Evolutionary conservation across 1,139 yeast species (phyloP).

Genomic region (Nakaseomyces uthaithaninus): DNA sequence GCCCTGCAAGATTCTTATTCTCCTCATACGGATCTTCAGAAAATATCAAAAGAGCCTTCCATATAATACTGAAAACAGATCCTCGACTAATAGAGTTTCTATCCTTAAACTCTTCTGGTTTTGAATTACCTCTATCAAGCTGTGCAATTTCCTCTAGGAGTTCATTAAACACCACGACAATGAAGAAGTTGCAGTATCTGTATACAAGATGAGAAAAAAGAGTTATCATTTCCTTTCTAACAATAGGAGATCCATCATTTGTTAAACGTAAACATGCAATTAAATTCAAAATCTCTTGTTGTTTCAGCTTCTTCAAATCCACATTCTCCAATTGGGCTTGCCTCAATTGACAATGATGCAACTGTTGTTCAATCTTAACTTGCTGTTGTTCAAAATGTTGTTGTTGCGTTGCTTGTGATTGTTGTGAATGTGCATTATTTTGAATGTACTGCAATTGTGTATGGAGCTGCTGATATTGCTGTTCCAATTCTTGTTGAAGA

Average conservation of each 20-base stretch:
- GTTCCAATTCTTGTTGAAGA: conserved; percentile 30
- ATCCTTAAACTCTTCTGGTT: conserved; percentile 22
- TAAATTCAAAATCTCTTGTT: conserved; percentile 39
- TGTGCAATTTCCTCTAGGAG: conserved; percentile 71
- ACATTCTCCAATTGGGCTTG: conserved; percentile 26
- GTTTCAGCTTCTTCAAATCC: conserved; percentile 33
- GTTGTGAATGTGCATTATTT: conserved; percentile 21
- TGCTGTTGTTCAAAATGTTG: conserved; percentile 27
- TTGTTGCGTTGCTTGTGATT: conserved; percentile 13
- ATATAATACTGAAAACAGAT: conserved; percentile 74
- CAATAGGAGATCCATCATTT: conserved; percentile 85
- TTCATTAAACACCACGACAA: conserved; percentile 83
- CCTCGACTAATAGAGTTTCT: conserved; percentile 54
- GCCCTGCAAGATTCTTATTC: conserved; percentile 65
- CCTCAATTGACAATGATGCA: conserved; percentile 27
- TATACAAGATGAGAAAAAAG: conserved; percentile 68
- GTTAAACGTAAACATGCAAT: conserved; percentile 41
- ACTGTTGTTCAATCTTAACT: conserved; percentile 28
- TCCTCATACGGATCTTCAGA: conserved; percentile 88
- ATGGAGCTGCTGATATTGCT: conserved; percentile 29
- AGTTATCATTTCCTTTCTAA: conserved; percentile 74
- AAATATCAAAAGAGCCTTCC: conserved; percentile 76
- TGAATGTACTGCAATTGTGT: conserved; percentile 28
- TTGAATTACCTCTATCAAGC: conserved; percentile 47
- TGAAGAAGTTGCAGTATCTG: conserved; percentile 63